Base-by-base conservation (phyloP, 2,329 filamentous ascomycete species). In the Neopestalotiopsis sp. region DNA sequence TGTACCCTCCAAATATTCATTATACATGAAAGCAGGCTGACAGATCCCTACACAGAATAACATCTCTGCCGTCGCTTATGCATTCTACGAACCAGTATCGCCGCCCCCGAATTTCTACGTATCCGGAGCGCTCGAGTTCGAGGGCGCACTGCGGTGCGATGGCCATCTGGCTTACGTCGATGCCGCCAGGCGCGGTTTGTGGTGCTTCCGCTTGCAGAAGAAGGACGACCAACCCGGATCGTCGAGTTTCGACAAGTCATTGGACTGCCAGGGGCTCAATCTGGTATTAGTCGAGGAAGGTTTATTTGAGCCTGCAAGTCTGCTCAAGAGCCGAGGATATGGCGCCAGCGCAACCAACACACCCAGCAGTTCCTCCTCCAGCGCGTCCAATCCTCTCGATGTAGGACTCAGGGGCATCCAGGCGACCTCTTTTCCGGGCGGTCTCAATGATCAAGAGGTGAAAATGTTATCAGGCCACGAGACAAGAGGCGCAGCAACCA, bases 131-230 rank as follows among this genome's bases (percentile, higher is more conserved):
- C 81, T 86, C 71, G 86, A 88, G 69, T 79, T 89, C 70, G 88
- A 90, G 73, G 81, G 80, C 68, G 74, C 79, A 28, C 77, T 89
- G 66, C 83, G 87, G 70, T 83, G 81, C 70, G 82, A 86, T 78
- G 88, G 88, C 61, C 83, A 86, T 69, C 79, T 89, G 62, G 85
- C 86, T 2, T 84, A 85, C 64, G 85, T 85, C 73, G 88, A 90
- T 76, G 77, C 82, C 12, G 79, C 78, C 45, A 81, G 85, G 69
- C 83, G 83, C 59, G 83, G 81, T 10, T 77, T 90, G 67, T 90
- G 88, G 88, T 82, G 85, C 69, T 90, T 90, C 73, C 82, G 82
- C 32, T 79, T 89, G 24, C 70, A 79, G 2, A 79, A 78, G 65
- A 86, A 84, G 71, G 82, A 85, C 66, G 81, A 77, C 40, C 71